A percentile compares a stretch with the other conserved stretches of the same genome.
These are phyloP conservation scores for Casuarina equisetifolia DNA, from an alignment of 306 rosid species.

Conservation along the genomic window DNA sequence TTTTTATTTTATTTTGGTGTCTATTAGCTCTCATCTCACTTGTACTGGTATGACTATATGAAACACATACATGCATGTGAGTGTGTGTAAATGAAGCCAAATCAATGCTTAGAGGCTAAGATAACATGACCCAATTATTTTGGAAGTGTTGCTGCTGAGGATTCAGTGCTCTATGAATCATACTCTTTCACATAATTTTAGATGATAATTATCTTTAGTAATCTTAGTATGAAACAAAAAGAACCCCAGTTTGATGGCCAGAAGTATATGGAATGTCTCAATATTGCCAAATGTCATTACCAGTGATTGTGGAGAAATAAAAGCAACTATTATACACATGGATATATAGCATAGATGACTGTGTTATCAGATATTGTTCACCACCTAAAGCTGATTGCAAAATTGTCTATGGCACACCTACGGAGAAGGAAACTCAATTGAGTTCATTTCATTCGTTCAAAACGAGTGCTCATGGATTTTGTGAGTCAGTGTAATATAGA, in stretches of 20 bases:
- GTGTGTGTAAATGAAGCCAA: neutral
- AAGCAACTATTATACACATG: neutral
- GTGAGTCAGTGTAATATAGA: neutral
- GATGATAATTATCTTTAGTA: neutral
- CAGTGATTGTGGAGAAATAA: neutral
- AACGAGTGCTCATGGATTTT: neutral
- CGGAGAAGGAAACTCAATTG: neutral
- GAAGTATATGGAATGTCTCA: neutral
- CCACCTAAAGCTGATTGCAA: neutral
- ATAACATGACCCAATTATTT: neutral
- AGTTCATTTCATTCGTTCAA: neutral
- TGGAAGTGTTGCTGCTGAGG: neutral
- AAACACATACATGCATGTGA: neutral
- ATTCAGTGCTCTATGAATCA: neutral
- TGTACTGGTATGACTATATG: neutral
- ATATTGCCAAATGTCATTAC: neutral
- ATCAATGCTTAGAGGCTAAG: conserved; percentile 4
- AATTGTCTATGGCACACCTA: neutral
- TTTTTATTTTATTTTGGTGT: neutral
- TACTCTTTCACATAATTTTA: neutral
- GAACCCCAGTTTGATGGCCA: neutral
- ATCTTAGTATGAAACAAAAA: neutral
- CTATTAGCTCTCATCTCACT: neutral
- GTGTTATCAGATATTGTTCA: neutral
- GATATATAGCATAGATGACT: neutral